Evolutionary conservation across 148 eudicot genomes (phyloP).

Genomic region (Bassia scoparia): DNA sequence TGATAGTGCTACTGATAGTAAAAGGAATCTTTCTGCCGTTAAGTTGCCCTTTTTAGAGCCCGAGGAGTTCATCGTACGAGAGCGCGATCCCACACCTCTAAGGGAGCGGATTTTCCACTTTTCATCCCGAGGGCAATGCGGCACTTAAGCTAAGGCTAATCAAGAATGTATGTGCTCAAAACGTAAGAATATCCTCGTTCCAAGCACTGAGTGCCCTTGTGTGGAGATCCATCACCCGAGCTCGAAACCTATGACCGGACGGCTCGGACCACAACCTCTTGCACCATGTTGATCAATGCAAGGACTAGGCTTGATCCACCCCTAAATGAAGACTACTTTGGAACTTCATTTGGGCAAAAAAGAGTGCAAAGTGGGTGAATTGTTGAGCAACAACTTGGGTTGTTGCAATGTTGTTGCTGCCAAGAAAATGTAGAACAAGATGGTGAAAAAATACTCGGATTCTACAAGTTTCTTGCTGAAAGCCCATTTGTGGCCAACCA

Average conservation of each 20-base stretch:
- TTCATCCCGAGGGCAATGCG: neutral
- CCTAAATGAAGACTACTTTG: conserved; percentile 49
- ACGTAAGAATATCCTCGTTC: conserved; percentile 56
- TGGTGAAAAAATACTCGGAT: conserved; percentile 11
- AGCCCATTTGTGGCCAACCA: neutral
- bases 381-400: conserved; percentile 37
- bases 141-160: conserved; percentile 27
- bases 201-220: conserved; percentile 66
- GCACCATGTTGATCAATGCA: conserved; percentile 55
- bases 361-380: conserved; percentile 33
- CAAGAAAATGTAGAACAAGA: conserved; percentile 42
- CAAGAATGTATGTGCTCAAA: conserved; percentile 15
- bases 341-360: conserved; percentile 47
- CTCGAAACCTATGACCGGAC: conserved; percentile 37
- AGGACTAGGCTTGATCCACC: conserved; percentile 54
- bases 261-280: conserved; percentile 45
- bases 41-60: conserved; percentile 13
- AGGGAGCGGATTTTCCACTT: conserved; percentile 23
- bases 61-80: neutral
- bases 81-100: neutral
- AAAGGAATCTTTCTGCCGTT: neutral
- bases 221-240: conserved; percentile 60
- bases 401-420: conserved; percentile 36
- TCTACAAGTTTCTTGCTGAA: neutral
- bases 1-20: too few species aligned